These are phyloP conservation scores for Alternaria sp. DNA, from an alignment of 2,329 filamentous ascomycete genomes.

Conservation along the genomic window DNA sequence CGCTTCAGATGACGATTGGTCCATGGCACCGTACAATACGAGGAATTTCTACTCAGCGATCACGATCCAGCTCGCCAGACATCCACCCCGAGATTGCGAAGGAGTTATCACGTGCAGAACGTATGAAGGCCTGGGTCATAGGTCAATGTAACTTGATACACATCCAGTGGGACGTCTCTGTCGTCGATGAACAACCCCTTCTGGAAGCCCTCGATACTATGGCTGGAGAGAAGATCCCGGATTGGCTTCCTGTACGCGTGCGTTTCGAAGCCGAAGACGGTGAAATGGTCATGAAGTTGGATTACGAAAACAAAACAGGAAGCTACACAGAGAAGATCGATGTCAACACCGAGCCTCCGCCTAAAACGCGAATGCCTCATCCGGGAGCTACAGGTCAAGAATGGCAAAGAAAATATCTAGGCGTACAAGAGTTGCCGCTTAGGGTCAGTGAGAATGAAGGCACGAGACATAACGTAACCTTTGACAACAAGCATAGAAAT, in stretches of 20 bases:
- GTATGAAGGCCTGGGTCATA: slow-evolving; percentile 37
- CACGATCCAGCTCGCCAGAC: neutral
- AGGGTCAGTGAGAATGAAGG: neutral
- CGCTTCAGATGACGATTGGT: slow-evolving; percentile 37
- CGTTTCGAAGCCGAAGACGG: slow-evolving; percentile 41
- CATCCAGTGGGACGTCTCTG: slow-evolving; percentile 32
- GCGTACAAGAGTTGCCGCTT: slow-evolving; percentile 10
- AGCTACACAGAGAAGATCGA: slow-evolving; percentile 17
- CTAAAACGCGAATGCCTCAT: slow-evolving; percentile 3
- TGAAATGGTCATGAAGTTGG: slow-evolving; percentile 42
- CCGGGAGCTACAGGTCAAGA: neutral
- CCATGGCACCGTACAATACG: slow-evolving; percentile 37
- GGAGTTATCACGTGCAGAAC: slow-evolving; percentile 22
- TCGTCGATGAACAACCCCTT: slow-evolving; percentile 30
- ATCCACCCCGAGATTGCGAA: neutral
- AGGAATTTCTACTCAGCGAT: slow-evolving; percentile 6
- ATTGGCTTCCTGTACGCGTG: slow-evolving; percentile 40
- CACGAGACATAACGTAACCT: neutral
- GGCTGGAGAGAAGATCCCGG: slow-evolving; percentile 38
- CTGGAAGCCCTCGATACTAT: slow-evolving; percentile 35
- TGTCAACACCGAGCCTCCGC: slow-evolving; percentile 15
- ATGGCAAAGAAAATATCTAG: slow-evolving; percentile 15
- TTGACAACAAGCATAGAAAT: neutral
- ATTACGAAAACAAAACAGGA: slow-evolving; percentile 30
- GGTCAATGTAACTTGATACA: slow-evolving; percentile 36